Evolutionary conservation across 305 asterid genomes (phyloP).

Genomic region (Fraxinus angustifolia): DNA sequence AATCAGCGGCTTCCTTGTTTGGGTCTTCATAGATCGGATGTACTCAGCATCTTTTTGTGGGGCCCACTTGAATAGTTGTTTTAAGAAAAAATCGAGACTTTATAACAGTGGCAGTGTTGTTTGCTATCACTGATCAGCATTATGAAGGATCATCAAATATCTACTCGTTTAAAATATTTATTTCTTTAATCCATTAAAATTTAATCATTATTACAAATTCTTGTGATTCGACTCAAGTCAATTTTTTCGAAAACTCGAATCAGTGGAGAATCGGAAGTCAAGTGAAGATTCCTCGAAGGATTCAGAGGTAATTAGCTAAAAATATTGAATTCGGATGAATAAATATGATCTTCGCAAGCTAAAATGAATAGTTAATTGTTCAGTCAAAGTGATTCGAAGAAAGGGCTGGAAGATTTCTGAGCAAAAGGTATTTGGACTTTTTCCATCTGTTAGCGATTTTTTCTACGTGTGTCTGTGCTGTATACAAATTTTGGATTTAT

Average conservation of each 20-base stretch:
- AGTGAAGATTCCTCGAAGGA: neutral
- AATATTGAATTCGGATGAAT: neutral
- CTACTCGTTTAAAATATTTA: neutral
- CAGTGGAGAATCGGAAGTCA: neutral
- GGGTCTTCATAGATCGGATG: neutral
- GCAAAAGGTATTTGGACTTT: neutral
- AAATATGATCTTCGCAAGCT: neutral
- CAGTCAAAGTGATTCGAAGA: neutral
- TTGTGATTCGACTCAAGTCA: neutral
- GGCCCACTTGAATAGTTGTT: neutral
- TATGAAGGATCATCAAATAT: slow-evolving; percentile 22
- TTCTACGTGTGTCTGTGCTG: neutral
- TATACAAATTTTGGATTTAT: neutral
- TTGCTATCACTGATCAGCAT: slow-evolving; percentile 14
- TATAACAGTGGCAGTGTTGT: neutral
- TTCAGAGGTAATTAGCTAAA: neutral
- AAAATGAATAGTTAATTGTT: neutral
- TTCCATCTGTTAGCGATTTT: neutral
- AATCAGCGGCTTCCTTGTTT: neutral
- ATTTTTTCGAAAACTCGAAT: neutral
- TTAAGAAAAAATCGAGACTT: neutral
- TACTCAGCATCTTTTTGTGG: neutral
- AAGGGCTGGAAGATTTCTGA: neutral
- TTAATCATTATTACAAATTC: neutral
- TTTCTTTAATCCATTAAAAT: neutral